Percentiles rank a stretch among this genome's conserved stretches.
Evolutionary conservation across 139 green algal genomes (phyloP).

Genomic region (Closterium sp.): DNA sequence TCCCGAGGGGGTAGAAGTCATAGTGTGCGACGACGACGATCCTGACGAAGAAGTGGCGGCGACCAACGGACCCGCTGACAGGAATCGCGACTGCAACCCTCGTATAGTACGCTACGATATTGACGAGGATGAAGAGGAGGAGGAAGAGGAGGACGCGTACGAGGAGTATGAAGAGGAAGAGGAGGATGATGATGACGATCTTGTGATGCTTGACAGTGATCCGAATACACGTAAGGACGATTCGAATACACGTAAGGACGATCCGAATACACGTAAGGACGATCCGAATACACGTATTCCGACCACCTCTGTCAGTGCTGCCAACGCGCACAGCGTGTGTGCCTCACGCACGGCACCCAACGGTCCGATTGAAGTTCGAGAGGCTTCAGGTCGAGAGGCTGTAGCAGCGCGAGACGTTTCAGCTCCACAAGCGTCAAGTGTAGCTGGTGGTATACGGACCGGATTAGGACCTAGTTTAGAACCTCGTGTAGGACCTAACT

Average conservation of each 20-base stretch:
- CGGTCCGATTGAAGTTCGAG: too few relatives aligned
- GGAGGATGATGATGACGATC: neutral
- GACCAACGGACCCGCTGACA: neutral
- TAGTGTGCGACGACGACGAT: neutral
- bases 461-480: neutral
- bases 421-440: neutral
- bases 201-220: neutral
- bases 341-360: too few relatives aligned
- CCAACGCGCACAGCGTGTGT: too few relatives aligned
- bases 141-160: neutral
- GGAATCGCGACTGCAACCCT: neutral
- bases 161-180: neutral
- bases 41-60: neutral
- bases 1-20: neutral
- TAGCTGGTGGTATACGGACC: neutral
- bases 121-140: neutral
- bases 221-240: neutral
- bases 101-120: neutral
- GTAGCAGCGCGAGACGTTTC: too few relatives aligned
- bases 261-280: too few relatives aligned
- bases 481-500: too few relatives aligned
- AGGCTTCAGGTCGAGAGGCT: too few relatives aligned
- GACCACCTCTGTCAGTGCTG: too few relatives aligned
- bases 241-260: too few relatives aligned
- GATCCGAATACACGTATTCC: too few relatives aligned